A percentile compares a stretch with the other conserved stretches of the same genome.
These are phyloP conservation scores for Brasenia schreberi DNA, from an alignment of 164 flowering plant species.

Conservation along the genomic window DNA sequence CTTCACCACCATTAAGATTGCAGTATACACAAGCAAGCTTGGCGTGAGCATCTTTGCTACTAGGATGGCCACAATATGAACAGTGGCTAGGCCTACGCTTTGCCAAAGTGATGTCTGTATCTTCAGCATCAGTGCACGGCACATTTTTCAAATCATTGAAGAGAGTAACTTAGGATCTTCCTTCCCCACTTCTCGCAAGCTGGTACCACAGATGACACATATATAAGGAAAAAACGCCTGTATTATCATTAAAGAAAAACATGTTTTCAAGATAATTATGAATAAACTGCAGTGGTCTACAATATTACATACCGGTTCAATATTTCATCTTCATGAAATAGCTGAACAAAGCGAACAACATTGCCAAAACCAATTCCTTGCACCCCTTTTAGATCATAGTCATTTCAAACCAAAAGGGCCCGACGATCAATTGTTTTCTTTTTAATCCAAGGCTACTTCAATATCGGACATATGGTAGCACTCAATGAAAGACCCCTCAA, in stretches of 20 bases:
- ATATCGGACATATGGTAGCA: slow-evolving; percentile 79
- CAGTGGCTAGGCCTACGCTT: slow-evolving; percentile 56
- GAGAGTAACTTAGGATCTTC: slow-evolving; percentile 13
- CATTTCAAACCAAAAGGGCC: slow-evolving; percentile 85
- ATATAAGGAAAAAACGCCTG: not conserved
- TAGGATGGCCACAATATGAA: slow-evolving; percentile 92
- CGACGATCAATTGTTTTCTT: slow-evolving; percentile 75
- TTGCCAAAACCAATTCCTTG: slow-evolving; percentile 71
- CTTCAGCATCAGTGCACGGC: slow-evolving; percentile 6
- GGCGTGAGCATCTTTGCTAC: slow-evolving; percentile 59
- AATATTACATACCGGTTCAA: slow-evolving; percentile 33
- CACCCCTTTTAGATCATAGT: slow-evolving; percentile 74
- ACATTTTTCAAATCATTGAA: slow-evolving; percentile 6
- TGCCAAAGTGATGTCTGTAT: slow-evolving; percentile 16
- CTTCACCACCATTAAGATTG: slow-evolving; percentile 12
- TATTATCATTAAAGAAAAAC: not conserved
- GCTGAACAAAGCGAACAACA: slow-evolving; percentile 67
- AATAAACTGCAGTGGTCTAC: no score
- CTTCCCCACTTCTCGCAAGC: slow-evolving; percentile 52
- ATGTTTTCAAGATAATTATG: no score
- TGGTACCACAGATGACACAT: slow-evolving; percentile 15
- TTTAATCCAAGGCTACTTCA: slow-evolving; percentile 76
- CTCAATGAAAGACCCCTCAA: slow-evolving; percentile 82
- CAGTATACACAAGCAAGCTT: slow-evolving; percentile 62
- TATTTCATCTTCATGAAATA: slow-evolving; percentile 55